Evolutionary conservation across 345 rosid species (phyloP).

Genomic region (Pistacia integerrima): DNA sequence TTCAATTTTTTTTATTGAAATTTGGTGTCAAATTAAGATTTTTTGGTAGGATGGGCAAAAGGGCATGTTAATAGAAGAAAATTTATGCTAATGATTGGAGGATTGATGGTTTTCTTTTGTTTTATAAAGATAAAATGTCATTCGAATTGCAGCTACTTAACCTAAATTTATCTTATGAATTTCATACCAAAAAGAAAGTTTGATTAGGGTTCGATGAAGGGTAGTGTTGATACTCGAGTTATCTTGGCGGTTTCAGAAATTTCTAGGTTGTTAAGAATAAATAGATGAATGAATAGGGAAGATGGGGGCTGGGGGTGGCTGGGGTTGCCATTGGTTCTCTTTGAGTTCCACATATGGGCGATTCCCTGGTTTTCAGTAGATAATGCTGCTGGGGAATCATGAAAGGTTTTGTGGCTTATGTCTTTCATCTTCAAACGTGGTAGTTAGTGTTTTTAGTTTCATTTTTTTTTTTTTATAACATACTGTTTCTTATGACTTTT

Average conservation of each 20-base stretch:
- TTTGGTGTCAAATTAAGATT: neutral
- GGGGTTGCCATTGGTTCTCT: neutral
- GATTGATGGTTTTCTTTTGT: neutral
- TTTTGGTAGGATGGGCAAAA: neutral
- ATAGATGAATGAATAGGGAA: too few species aligned
- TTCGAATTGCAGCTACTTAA: neutral
- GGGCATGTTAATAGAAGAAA: neutral
- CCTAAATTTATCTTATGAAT: neutral
- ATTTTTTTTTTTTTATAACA: too few species aligned
- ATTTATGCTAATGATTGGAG: neutral
- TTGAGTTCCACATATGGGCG: neutral
- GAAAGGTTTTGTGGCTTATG: neutral
- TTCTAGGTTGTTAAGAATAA: too few species aligned
- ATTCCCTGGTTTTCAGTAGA: neutral
- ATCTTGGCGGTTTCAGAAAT: too few species aligned
- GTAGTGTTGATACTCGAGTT: too few species aligned
- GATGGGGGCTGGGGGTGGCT: too few species aligned
- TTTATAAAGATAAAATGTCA: neutral
- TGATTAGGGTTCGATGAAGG: neutral
- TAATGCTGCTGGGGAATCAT: neutral
- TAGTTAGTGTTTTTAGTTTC: neutral
- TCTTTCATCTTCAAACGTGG: conserved; percentile 5
- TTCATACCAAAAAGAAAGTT: neutral
- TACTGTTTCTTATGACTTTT: conserved; percentile 11
- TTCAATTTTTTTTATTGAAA: neutral